These are phyloP conservation scores for Cladosporium sp. DNA, from an alignment of 2,329 filamentous ascomycete genomes.

Conservation along the genomic window DNA sequence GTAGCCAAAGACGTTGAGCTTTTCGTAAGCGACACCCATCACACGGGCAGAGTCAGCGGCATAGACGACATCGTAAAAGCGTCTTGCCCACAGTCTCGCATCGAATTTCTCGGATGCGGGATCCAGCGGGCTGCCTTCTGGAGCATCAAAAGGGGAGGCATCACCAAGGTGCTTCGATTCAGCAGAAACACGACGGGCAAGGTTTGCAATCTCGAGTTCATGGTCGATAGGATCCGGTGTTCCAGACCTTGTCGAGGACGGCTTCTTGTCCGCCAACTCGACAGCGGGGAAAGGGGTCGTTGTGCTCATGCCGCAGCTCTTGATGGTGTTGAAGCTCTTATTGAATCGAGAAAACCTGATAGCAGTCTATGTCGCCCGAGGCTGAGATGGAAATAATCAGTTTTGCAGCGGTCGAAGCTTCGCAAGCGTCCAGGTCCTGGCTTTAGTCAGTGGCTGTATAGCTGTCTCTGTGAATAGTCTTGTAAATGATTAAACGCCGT, in stretches of 20 bases:
- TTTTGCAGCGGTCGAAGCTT: too few relatives aligned
- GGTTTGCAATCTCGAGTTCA: background rate
- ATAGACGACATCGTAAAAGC: slow-evolving; percentile 3
- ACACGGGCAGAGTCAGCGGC: slow-evolving; percentile 34
- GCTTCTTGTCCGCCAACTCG: too few relatives aligned
- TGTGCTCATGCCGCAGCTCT: too few relatives aligned
- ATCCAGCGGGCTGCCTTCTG: background rate
- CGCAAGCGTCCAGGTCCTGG: too few relatives aligned
- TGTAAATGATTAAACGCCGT: too few relatives aligned
- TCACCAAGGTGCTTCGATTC: background rate
- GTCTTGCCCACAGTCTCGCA: slow-evolving; percentile 3
- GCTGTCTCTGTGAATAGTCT: too few relatives aligned
- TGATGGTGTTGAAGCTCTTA: too few relatives aligned
- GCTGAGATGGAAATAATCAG: too few relatives aligned
- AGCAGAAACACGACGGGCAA: slow-evolving; percentile 2
- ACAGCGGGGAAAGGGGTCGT: too few relatives aligned
- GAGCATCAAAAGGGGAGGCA: background rate
- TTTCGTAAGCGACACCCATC: slow-evolving; percentile 42
- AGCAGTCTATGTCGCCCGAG: too few relatives aligned
- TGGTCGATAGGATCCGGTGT: background rate
- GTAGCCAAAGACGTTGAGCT: slow-evolving; percentile 45
- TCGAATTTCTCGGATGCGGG: slow-evolving; percentile 5
- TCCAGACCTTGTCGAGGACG: background rate
- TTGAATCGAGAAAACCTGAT: too few relatives aligned
- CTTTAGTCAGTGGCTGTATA: too few relatives aligned